Base-by-base conservation (phyloP, 129 eudicot genomes). In the Artemisia annua region DNA sequence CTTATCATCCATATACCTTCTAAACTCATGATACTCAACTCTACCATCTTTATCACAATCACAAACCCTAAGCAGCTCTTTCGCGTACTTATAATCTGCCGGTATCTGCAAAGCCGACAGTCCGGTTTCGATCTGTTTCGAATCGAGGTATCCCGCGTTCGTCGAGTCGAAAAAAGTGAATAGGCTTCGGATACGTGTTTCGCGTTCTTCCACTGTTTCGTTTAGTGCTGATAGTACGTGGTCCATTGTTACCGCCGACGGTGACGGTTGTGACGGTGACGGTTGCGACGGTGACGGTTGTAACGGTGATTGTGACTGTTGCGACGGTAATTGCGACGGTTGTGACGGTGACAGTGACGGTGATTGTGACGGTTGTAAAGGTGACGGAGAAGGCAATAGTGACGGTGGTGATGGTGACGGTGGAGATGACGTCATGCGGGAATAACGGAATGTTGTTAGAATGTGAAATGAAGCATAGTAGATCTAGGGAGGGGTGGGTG, bases 1-100 rank as follows among this genome's bases (percentile, higher is more conserved):
- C 85, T 95, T 95, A 76, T 85, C 99, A 87, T 95, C 99, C 99
- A 95, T 95, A 79, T 95, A 95, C 83, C 93, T 81, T 54, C 87
- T 83, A 67, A 95, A 95, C 80, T 91, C 99, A 78, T 75, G 76
- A 71, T 88, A 95, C 88, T 91, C 96, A 15, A 95, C 99, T 72
- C 94, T 76, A 48, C 99, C 99, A 53, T 95, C 99, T 43, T 74
- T 82, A 75, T 95, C 82, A n/a, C 89, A 83, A 80, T 95, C 99
- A 46, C 96, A 88, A 60, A 90, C 99, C 72, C 81, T 83, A 66
- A 95, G 76, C 39, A 95, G 84, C 69, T 95, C 99, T 78, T 89
- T 90, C 4, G 99, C 99, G 24, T 83, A 95, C 87, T 95, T 95
- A 65, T 95, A 91, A 22, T 91, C 99, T 43, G 89, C 77, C 18